phyloP scores from a whole-genome alignment of 2,329 filamentous ascomycete genomes.

The Pseudocercospora eumusae region DNA sequence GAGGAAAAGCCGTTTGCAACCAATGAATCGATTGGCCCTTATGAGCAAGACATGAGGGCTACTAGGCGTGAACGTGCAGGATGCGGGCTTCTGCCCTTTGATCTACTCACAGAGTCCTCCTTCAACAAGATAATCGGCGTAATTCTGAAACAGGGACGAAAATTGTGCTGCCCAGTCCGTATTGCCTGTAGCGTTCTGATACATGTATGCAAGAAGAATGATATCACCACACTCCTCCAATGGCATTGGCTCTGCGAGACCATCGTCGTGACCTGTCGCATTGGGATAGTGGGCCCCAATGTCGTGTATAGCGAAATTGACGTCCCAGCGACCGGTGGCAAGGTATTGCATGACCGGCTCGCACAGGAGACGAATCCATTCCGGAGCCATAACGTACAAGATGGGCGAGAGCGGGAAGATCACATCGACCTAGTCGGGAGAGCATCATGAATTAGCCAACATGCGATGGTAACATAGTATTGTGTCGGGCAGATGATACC shows the following conservation, averaged over 20 bases:
- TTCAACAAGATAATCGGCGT: conserved; percentile 54
- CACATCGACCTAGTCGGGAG: conserved; percentile 23
- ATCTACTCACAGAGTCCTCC: conserved; percentile 56
- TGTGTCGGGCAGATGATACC: conserved; percentile 12
- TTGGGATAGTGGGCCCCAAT: conserved; percentile 35
- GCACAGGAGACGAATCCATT: conserved; percentile 9
- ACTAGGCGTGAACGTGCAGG: too few relatives aligned
- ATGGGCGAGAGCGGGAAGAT: conserved; percentile 36
- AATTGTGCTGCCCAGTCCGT: conserved; percentile 59
- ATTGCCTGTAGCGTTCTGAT: conserved; percentile 56
- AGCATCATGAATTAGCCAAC: neutral
- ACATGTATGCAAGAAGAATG: conserved; percentile 32
- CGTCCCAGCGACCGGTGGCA: conserved; percentile 29
- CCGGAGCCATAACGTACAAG: conserved; percentile 32
- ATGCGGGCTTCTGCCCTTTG: too few relatives aligned
- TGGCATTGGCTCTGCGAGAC: conserved; percentile 46
- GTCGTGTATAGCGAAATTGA: conserved; percentile 31
- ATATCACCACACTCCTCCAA: conserved; percentile 34
- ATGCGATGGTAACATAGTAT: neutral
- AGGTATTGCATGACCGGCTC: conserved; percentile 13
- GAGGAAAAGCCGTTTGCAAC: too few relatives aligned
- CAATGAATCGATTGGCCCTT: too few relatives aligned
- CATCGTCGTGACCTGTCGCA: conserved; percentile 36
- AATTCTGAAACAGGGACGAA: conserved; percentile 51
- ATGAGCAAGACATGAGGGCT: too few relatives aligned